Conservation (phyloP, 2,329 filamentous ascomycete genomes). For the Aureobasidium subglaciale region DNA sequence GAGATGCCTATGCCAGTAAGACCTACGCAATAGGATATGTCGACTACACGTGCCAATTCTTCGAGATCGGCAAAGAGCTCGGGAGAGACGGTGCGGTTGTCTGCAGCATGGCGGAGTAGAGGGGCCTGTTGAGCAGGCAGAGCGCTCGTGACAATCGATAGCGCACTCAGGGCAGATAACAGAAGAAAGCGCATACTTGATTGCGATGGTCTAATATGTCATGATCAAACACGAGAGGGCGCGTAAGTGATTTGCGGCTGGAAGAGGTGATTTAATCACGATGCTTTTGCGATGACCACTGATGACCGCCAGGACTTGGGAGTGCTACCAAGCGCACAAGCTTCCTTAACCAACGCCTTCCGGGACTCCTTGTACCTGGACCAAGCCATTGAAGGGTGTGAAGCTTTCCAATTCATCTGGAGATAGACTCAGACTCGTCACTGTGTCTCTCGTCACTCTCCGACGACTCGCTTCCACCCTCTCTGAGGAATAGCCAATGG, state of each 20-base stretch:
- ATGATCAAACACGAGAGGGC: conserved; percentile 20
- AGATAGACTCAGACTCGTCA: too few relatives aligned
- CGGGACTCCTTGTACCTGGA: neutral
- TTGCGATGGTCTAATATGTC: conserved; percentile 4
- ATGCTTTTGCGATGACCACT: conserved; percentile 5
- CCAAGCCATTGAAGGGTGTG: neutral
- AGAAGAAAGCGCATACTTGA: conserved; percentile 16
- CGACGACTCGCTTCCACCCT: too few relatives aligned
- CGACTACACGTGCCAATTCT: conserved; percentile 81
- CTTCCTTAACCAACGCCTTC: neutral
- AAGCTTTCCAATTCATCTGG: neutral
- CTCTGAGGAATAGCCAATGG: too few relatives aligned
- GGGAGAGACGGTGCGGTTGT: conserved; percentile 45
- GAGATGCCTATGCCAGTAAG: conserved; percentile 73
- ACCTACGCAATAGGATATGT: conserved; percentile 91
- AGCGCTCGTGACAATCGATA: conserved; percentile 19
- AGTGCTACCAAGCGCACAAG: neutral
- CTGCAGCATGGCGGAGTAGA: conserved; percentile 25
- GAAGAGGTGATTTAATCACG: conserved; percentile 4
- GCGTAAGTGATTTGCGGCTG: conserved; percentile 16
- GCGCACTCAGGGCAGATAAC: neutral
- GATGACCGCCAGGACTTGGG: neutral
- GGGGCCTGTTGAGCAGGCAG: conserved; percentile 24
- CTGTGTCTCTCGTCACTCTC: too few relatives aligned
- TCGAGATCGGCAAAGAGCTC: conserved; percentile 74